Evolutionary conservation across 306 rosid species (phyloP).

Genomic region (Begonia peltatifolia): DNA sequence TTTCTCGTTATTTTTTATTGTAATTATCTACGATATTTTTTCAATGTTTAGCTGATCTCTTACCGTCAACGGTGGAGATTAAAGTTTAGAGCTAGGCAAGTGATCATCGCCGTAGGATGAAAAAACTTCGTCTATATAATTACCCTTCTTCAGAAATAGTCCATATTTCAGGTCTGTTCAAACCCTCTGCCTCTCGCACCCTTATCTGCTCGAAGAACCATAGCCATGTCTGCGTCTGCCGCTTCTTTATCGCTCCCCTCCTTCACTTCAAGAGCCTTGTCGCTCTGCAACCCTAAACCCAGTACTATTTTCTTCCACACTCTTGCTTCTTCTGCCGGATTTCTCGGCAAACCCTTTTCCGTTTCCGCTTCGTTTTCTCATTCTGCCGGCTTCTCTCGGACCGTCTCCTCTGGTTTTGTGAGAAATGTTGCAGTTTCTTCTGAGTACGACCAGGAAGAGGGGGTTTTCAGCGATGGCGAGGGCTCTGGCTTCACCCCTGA

Average conservation of each 20-base stretch:
- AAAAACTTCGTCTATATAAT: too few species aligned
- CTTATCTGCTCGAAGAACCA: constrained; percentile 31
- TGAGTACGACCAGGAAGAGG: constrained; percentile 67
- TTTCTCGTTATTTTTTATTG: too few species aligned
- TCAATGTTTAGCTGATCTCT: too few species aligned
- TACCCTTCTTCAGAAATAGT: too few species aligned
- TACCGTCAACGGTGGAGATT: too few species aligned
- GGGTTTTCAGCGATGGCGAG: constrained; percentile 18
- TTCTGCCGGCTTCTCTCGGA: constrained; percentile 7
- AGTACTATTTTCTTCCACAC: constrained; percentile 17
- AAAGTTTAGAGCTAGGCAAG: too few species aligned
- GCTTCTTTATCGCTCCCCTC: constrained; percentile 49
- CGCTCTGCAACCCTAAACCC: constrained; percentile 13
- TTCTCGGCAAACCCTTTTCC: constrained; percentile 24
- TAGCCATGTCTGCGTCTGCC: constrained; percentile 58
- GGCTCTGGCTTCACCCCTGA: constrained; percentile 28
- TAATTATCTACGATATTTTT: too few species aligned
- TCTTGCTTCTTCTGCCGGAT: constrained; percentile 11
- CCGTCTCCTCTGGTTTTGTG: constrained; percentile 28
- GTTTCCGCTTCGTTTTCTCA: constrained; percentile 34
- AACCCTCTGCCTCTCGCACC: constrained; percentile 6
- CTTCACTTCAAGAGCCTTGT: constrained; percentile 25
- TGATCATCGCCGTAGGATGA: too few species aligned
- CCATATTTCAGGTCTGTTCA: too few species aligned
- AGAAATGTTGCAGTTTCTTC: constrained; percentile 49